A percentile compares a stretch with the other conserved stretches of the same genome.
Conservation (phyloP, 768 basidiomycete species). For the Sporobolomyces phaffii region DNA sequence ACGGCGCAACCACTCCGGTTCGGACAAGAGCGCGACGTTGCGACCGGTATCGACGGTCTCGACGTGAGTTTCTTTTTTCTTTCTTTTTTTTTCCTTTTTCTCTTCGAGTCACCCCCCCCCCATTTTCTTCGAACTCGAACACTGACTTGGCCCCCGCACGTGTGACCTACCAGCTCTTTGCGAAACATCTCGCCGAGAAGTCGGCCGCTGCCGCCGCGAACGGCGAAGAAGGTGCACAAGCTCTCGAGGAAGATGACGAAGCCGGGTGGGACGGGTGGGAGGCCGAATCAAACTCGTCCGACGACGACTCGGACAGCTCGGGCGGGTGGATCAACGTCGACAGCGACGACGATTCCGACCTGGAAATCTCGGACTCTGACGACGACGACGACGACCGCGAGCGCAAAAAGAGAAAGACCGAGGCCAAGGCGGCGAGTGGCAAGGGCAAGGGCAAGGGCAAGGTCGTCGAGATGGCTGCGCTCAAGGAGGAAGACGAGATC, state of each 20-base stretch:
- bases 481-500: slow-evolving; percentile 36
- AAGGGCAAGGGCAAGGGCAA: slow-evolving; percentile 30
- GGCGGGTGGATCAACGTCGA: slow-evolving; percentile 74
- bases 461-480: slow-evolving; percentile 26
- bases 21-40: slow-evolving; percentile 68
- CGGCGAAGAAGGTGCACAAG: slow-evolving; percentile 49
- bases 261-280: slow-evolving; percentile 77
- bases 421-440: slow-evolving; percentile 36
- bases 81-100: neutral
- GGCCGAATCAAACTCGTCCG: slow-evolving; percentile 40
- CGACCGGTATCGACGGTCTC: slow-evolving; percentile 83
- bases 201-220: slow-evolving; percentile 52
- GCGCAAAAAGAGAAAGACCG: slow-evolving; percentile 25
- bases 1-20: slow-evolving; percentile 56
- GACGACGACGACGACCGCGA: slow-evolving; percentile 54
- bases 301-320: slow-evolving; percentile 54
- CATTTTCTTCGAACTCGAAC: neutral
- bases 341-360: slow-evolving; percentile 59
- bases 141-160: too few species aligned
- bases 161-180: too few species aligned
- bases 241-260: slow-evolving; percentile 60
- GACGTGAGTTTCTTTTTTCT: slow-evolving; percentile 54
- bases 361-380: slow-evolving; percentile 82
- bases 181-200: slow-evolving; percentile 66
- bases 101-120: neutral